Base-by-base conservation (phyloP, 495 filamentous ascomycete species). In the Copromyces sp. region DNA sequence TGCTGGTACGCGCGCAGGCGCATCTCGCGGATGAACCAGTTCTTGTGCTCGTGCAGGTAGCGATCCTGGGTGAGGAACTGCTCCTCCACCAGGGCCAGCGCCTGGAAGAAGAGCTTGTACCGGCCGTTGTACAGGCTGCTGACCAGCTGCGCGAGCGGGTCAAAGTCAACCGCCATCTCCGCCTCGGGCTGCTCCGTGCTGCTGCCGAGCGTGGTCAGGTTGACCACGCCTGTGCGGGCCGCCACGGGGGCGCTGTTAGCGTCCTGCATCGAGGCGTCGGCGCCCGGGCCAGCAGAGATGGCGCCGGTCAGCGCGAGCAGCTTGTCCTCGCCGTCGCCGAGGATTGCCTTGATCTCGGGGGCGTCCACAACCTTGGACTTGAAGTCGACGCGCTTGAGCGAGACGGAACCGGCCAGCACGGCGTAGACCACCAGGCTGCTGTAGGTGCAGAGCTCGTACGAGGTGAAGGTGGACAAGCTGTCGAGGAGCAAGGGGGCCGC, bases 1-100 rank as follows among this genome's bases (percentile, higher is more conserved):
- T 99, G 95, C 82, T 95, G 92, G 81, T 99, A 99, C 45, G 92
- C 95, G 70, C 94, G 89, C 68, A 97, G 88, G 72, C 95, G 90
- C 95, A 98, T 99, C 85, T 99, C 95, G 40, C 95, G 92, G 72
- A 98, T 94, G 81, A 94, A 98, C 95, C 95, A 99, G 73, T 89
- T 88, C 74, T 90, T 91, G 82, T 99, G 95, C 84, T 98, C 96
- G 76, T 92, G 89, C 70, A 99, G 85, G 82, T 98, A 97, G 45
- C 95, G 91, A 77, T 99, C 96, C 78, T 95, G 92, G 72, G 89
- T 94, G 73, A 99, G 84, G 87, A 99, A 99, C 75, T 90, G 89
- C 80, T 95, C 93, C 85, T 99, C 95, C 5, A 98, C 95, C 16
- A 89, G 87, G n/a, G 92, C 94, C 32, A 99, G 87, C 12, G 94